phyloP scores from a whole-genome alignment of 148 eudicot genomes.

The Amaranthus hypochondriacus region DNA sequence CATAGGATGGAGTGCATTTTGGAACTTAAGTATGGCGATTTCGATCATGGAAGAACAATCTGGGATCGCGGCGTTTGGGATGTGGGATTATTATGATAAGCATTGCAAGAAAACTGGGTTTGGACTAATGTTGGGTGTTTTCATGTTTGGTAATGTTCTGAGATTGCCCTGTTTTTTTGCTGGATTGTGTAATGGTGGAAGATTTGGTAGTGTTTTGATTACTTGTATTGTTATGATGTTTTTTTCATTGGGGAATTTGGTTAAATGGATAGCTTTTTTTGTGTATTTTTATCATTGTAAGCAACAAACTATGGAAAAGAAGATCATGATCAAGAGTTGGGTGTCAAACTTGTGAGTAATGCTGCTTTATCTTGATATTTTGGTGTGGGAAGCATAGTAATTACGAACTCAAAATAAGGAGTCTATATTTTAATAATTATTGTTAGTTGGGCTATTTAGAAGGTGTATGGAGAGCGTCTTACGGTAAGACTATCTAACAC shows the following conservation, averaged over 20 bases:
- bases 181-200: not conserved
- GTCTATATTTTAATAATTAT: too few relatives aligned
- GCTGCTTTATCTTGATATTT: not conserved
- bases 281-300: slow-evolving; percentile 22
- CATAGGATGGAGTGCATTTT: slow-evolving; percentile 23
- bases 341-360: not conserved
- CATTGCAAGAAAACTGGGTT: slow-evolving; percentile 15
- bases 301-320: slow-evolving; percentile 9
- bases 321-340: slow-evolving; percentile 17
- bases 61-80: slow-evolving; percentile 19
- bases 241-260: slow-evolving; percentile 16
- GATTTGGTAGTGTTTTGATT: not conserved
- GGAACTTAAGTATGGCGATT: slow-evolving; percentile 26
- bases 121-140: slow-evolving; percentile 10
- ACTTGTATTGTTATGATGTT: slow-evolving; percentile 7
- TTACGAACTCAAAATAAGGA: too few relatives aligned
- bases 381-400: too few relatives aligned
- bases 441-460: too few relatives aligned
- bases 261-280: slow-evolving; percentile 23
- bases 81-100: slow-evolving; percentile 20
- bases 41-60: slow-evolving; percentile 23
- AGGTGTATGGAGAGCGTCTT: too few relatives aligned
- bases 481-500: too few relatives aligned
- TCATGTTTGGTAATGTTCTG: not conserved
- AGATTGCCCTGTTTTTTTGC: slow-evolving; percentile 13